A percentile compares a stretch with the other conserved stretches of the same genome.
These are phyloP conservation scores for Fusarium secorum DNA, from an alignment of 2,329 filamentous ascomycete species.

Conservation along the genomic window DNA sequence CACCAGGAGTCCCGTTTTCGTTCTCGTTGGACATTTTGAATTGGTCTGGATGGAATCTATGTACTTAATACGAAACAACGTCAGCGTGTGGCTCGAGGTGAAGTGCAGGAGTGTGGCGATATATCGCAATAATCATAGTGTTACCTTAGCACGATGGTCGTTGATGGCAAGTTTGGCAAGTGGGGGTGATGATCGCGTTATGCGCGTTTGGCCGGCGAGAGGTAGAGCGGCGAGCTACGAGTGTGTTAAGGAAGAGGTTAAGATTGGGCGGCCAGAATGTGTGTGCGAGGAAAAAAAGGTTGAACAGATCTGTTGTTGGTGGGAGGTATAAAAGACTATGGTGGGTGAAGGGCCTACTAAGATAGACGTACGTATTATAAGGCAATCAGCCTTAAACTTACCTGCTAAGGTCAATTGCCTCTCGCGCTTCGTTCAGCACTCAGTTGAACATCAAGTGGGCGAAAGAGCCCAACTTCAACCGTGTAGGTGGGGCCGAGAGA, in stretches of 20 bases:
- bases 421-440: not conserved
- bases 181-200: conserved; percentile 19
- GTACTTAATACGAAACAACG: not conserved
- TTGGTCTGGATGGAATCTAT: not conserved
- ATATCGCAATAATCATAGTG: conserved; percentile 2
- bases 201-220: not conserved
- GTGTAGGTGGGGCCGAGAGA: conserved; percentile 17
- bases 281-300: not conserved
- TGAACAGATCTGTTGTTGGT: conserved; percentile 14
- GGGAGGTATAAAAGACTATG: conserved; percentile 23
- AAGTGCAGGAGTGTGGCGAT: conserved; percentile 11
- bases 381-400: not conserved
- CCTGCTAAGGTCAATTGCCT: not conserved
- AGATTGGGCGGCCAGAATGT: not conserved
- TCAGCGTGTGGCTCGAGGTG: conserved; percentile 24
- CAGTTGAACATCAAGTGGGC: not conserved
- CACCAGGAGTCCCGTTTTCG: conserved; percentile 60
- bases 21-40: conserved; percentile 57
- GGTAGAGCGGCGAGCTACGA: not conserved
- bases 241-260: not conserved
- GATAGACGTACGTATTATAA: conserved; percentile 17
- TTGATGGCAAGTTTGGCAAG: conserved; percentile 6
- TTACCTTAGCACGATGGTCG: conserved; percentile 23
- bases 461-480: not conserved
- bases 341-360: conserved; percentile 31